Evolutionary conservation across 1,284 basidiomycete genomes (phyloP).

Genomic region (Leccinum angustisporum): DNA sequence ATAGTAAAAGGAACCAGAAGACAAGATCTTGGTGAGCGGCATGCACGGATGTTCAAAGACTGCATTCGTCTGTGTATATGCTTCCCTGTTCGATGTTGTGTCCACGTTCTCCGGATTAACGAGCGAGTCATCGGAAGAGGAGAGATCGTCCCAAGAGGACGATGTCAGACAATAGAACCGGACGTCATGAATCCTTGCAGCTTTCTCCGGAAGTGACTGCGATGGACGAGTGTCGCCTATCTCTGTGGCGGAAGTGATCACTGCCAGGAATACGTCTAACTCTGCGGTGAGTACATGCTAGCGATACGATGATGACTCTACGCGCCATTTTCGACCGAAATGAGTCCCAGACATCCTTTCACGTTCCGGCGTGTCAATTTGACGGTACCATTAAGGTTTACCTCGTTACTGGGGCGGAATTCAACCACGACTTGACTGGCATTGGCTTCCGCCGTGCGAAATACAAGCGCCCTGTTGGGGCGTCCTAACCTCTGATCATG

Average conservation of each 20-base stretch:
- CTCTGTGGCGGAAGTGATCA: slow-evolving; percentile 74
- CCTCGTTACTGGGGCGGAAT: slow-evolving; percentile 70
- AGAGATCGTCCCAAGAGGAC: slow-evolving; percentile 67
- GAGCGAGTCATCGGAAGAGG: slow-evolving; percentile 48
- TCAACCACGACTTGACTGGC: slow-evolving; percentile 76
- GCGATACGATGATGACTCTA: slow-evolving; percentile 11
- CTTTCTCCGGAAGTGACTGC: slow-evolving; percentile 54
- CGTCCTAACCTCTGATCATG: slow-evolving; percentile 61
- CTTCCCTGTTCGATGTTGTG: slow-evolving; percentile 45
- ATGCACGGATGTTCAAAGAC: slow-evolving; percentile 88
- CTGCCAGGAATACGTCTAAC: slow-evolving; percentile 76
- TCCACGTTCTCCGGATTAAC: slow-evolving; percentile 55
- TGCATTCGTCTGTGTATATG: slow-evolving; percentile 43
- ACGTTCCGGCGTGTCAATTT: slow-evolving; percentile 65
- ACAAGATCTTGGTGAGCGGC: slow-evolving; percentile 88
- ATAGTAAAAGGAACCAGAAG: slow-evolving; percentile 93
- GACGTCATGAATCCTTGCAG: slow-evolving; percentile 77
- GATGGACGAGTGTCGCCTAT: slow-evolving; percentile 77
- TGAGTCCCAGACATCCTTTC: slow-evolving; percentile 81
- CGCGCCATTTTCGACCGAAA: slow-evolving; percentile 67
- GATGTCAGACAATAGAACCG: slow-evolving; percentile 74
- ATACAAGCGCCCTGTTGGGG: slow-evolving; percentile 64
- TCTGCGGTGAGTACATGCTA: slow-evolving; percentile 6
- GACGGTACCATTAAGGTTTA: slow-evolving; percentile 64
- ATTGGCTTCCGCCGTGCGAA: slow-evolving; percentile 60